These are phyloP conservation scores for Lathyrus sativus DNA, from an alignment of 306 rosid genomes.

Conservation along the genomic window DNA sequence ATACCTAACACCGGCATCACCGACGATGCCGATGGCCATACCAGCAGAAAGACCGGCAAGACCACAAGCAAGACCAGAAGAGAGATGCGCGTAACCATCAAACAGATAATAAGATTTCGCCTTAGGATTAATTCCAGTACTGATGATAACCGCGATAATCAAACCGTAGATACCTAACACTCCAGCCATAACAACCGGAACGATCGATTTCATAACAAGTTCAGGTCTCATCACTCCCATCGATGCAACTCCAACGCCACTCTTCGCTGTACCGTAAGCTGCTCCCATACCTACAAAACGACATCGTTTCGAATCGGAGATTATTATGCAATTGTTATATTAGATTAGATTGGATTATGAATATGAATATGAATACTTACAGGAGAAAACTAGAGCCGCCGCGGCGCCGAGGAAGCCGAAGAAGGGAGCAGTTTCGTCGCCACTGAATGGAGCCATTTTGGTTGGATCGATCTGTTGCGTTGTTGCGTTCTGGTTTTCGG, in stretches of 20 bases:
- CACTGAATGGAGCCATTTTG: slow-evolving; percentile 55
- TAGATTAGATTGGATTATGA: neutral
- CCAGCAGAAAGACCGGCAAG: slow-evolving; percentile 78
- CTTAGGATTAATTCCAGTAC: slow-evolving; percentile 73
- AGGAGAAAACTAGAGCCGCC: slow-evolving; percentile 72
- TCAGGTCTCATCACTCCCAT: slow-evolving; percentile 86
- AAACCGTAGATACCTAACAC: slow-evolving; percentile 76
- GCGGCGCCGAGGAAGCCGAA: slow-evolving; percentile 81
- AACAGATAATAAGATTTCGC: slow-evolving; percentile 62
- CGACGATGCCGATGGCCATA: slow-evolving; percentile 77
- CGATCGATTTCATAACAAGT: slow-evolving; percentile 74
- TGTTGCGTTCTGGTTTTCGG: neutral
- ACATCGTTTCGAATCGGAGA: neutral
- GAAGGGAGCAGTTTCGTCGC: slow-evolving; percentile 79
- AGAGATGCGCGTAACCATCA: slow-evolving; percentile 74
- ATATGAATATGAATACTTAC: slow-evolving; percentile 21
- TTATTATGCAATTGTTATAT: neutral
- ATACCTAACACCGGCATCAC: slow-evolving; percentile 79
- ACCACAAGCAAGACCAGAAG: slow-evolving; percentile 74
- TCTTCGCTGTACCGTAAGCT: slow-evolving; percentile 68
- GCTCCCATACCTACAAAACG: slow-evolving; percentile 63
- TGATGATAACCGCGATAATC: slow-evolving; percentile 72
- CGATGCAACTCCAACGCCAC: slow-evolving; percentile 71
- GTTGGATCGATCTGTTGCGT: slow-evolving; percentile 28
- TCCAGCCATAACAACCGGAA: slow-evolving; percentile 81